These are phyloP conservation scores for Fusarium piperis DNA, from an alignment of 2,329 filamentous ascomycete genomes.

Conservation along the genomic window DNA sequence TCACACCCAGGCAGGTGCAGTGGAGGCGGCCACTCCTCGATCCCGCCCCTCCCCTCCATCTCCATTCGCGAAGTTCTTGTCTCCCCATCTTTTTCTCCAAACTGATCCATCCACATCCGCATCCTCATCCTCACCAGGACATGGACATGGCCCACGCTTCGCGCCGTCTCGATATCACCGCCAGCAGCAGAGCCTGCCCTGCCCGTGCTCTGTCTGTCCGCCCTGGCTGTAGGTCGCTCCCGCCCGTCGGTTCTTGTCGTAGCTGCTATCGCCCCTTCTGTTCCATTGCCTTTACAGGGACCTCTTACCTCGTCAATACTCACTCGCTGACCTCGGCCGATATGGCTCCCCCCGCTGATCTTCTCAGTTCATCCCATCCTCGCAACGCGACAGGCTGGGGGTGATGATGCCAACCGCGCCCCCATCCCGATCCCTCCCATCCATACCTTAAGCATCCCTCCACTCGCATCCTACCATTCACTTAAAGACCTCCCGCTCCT, in stretches of 20 bases:
- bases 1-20: background rate
- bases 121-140: conserved; percentile 15
- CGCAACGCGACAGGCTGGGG: conserved; percentile 30
- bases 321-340: conserved; percentile 38
- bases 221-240: conserved; percentile 1
- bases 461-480: conserved; percentile 29
- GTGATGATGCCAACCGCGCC: conserved; percentile 40
- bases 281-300: conserved; percentile 19
- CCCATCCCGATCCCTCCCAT: conserved; percentile 30
- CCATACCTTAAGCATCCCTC: conserved; percentile 18
- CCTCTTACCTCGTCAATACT: conserved; percentile 2
- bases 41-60: conserved; percentile 37
- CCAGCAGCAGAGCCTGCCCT: conserved; percentile 10
- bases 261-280: background rate
- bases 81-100: conserved; percentile 39
- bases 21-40: conserved; percentile 20
- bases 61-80: conserved; percentile 18
- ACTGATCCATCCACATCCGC: conserved; percentile 24
- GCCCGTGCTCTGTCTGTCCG: background rate
- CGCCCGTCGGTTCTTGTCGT: background rate
- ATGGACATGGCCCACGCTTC: conserved; percentile 27
- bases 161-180: conserved; percentile 29
- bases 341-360: conserved; percentile 40
- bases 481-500: conserved; percentile 23
- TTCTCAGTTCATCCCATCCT: conserved; percentile 31